Base-by-base conservation (phyloP, 805 yeast species). In the Wickerhamiella nectarea region DNA sequence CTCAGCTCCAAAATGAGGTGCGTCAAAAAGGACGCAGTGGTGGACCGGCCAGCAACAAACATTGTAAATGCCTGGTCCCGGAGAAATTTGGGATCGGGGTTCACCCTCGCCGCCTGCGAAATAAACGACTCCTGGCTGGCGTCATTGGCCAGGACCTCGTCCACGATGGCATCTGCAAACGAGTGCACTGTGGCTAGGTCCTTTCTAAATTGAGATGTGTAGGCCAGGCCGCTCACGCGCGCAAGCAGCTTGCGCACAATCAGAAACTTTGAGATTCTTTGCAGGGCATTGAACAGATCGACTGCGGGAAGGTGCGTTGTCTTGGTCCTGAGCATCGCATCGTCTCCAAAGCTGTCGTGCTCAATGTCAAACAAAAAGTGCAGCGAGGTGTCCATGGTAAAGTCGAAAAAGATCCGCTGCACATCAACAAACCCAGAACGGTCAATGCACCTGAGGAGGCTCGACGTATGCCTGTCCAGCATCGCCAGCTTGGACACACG, bases 381-480 rank as follows among this genome's bases (percentile, higher is more conserved):
- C 47, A 89, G 63, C 0, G 96, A 94, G 34, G 54, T 52, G 28
- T 53, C 58, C 46, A 58, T 45, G 6, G 64, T 61, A 36, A 61
- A 43, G 28, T 49, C 43, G 44, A 50, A 56, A 45, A 59, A 55
- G 19, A 54, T 45, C 28, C 43, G 51, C 38, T 58, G 62, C 20
- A 56, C 46, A 18, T 60, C 62, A 33, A 58, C 42, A 5, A 8
- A 15, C 14, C 31, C 35, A 19, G n/a, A 15, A 1, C 25, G 11
- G 38, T n/a, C 17, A 17, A 28, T 24, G 6, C 38, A 29, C 31
- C 11, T 9, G 10, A 33, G 12, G 3, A 44, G n/a, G 6, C 24
- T 11, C 25, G 38, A 36, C 11, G 38, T 22, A 45, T 57, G 61
- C 26, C 37, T 35, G 37, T 51, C 55, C 26, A 56, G 36, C 36